Conservation (phyloP, 164 flowering plant species). For the Aristolochia contorta region DNA sequence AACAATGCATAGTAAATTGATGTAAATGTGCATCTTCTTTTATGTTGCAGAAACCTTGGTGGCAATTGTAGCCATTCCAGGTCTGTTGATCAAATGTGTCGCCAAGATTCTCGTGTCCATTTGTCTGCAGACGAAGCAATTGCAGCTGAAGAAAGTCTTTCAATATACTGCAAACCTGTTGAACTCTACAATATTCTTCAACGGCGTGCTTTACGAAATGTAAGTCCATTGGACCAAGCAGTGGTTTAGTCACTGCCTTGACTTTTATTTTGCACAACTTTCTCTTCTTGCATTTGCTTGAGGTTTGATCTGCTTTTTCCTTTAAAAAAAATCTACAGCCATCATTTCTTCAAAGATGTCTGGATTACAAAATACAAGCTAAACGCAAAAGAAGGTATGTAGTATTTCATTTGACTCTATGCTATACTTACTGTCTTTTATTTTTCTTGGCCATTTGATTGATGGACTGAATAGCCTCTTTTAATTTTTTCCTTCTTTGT, state of each 20-base stretch:
- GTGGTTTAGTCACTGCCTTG: neutral
- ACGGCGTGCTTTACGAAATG: conserved; percentile 73
- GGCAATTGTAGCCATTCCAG: conserved; percentile 37
- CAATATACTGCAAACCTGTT: conserved; percentile 91
- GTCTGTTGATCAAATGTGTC: conserved; percentile 53
- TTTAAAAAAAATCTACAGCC: no score
- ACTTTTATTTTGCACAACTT: no score
- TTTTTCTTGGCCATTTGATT: neutral
- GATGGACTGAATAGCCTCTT: no score
- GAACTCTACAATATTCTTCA: conserved; percentile 94
- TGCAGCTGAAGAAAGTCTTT: conserved; percentile 85
- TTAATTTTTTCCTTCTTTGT: no score
- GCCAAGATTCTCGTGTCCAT: conserved; percentile 57
- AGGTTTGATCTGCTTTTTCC: no score
- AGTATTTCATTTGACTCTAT: neutral
- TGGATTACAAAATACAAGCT: conserved; percentile 70
- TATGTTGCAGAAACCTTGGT: conserved; percentile 24
- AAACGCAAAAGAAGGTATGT: conserved; percentile 54
- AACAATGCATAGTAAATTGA: neutral
- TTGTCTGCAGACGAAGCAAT: conserved; percentile 65
- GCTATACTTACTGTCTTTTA: neutral
- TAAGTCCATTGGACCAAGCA: conserved; percentile 13
- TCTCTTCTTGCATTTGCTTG: no score
- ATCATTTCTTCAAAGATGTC: conserved; percentile 73
- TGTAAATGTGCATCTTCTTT: conserved; percentile 12